Base-by-base conservation (phyloP, 177 flowering plant genomes). In the Vitis hybrid region DNA sequence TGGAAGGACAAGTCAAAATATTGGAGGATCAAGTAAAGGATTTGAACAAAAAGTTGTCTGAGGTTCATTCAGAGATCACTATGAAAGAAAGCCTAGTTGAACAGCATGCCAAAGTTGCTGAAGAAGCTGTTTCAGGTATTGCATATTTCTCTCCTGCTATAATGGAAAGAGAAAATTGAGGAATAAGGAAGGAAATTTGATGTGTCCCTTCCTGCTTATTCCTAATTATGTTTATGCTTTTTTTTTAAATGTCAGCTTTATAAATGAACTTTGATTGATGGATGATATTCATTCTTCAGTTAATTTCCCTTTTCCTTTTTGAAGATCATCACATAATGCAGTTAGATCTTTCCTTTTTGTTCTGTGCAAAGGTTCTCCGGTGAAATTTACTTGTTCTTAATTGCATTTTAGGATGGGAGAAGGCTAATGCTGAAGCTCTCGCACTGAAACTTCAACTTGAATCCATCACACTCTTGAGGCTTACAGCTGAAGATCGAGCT, bases 361-460 rank as follows among this genome's bases (percentile, higher is more conserved):
- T 5, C 46, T 40, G 7, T 40, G 7, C 46, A 40, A 40, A 40
- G 46, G 46, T 40, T 40, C 46, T 40, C 46, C 46, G 8, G 46
- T 40, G 46, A 40, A 7, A 40, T 40, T 40, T 6, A 40, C 8
- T 40, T 40, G 58, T 15, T 21, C 18, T 61, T 35, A 65, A 21
- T 57, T 72, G 71, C 80, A 40, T 40, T 27, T 40, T 40, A 94
- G 98, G 98, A 52, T 94, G 98, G 98, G 98, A 94, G 64, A 94
- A 92, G 71, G 98, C 95, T 61, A 97, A 94, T 77, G 85, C 94
- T 55, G 98, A 94, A 84, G 95, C 97, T 64, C 72, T 80, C 66
- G 81, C 92, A 48, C 72, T 94, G 77, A 93, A 94, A 82, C 87
- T 70, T 75, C 91, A 94, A 73, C 85, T 94, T 11, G 98, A 94